Conservation (phyloP, 768 basidiomycete genomes). For the Podaxis mareebaensis region DNA sequence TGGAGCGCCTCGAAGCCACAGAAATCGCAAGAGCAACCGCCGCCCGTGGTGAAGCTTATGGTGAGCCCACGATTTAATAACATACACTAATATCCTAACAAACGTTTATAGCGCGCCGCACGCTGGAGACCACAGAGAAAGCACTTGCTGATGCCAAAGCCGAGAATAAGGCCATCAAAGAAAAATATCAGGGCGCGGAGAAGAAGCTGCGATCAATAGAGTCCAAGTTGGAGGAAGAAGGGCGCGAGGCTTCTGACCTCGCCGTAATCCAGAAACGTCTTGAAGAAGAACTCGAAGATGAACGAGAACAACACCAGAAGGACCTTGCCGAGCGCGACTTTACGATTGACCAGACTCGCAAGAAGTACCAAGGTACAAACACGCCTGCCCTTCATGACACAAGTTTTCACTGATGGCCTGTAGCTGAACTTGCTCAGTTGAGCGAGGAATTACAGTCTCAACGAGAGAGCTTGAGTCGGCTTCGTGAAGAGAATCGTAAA, state of each 20-base stretch:
- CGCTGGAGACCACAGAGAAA: constrained; percentile 64
- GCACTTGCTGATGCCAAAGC: constrained; percentile 48
- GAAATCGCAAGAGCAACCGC: constrained; percentile 70
- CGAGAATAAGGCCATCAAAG: constrained; percentile 54
- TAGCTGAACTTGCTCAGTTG: constrained; percentile 76
- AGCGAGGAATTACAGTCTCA: constrained; percentile 84
- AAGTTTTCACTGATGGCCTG: neutral
- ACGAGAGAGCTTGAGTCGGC: constrained; percentile 70
- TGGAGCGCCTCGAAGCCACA: constrained; percentile 61
- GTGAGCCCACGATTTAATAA: constrained; percentile 34
- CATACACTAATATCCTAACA: constrained; percentile 15
- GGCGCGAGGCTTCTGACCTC: constrained; percentile 66
- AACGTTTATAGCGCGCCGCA: constrained; percentile 50
- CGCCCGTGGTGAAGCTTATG: constrained; percentile 61
- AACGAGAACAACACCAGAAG: constrained; percentile 75
- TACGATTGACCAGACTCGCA: constrained; percentile 74
- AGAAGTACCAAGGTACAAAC: constrained; percentile 79
- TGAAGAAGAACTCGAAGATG: constrained; percentile 77
- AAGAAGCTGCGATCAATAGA: constrained; percentile 59
- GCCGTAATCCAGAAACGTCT: constrained; percentile 65
- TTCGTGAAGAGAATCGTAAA: constrained; percentile 81
- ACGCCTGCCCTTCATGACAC: neutral
- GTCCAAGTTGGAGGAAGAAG: constrained; percentile 63
- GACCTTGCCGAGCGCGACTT: constrained; percentile 82
- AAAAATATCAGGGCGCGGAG: constrained; percentile 50